Evolutionary conservation across 2,329 filamentous ascomycete genomes (phyloP).

Genomic region (Chrysoporthe cubensis): DNA sequence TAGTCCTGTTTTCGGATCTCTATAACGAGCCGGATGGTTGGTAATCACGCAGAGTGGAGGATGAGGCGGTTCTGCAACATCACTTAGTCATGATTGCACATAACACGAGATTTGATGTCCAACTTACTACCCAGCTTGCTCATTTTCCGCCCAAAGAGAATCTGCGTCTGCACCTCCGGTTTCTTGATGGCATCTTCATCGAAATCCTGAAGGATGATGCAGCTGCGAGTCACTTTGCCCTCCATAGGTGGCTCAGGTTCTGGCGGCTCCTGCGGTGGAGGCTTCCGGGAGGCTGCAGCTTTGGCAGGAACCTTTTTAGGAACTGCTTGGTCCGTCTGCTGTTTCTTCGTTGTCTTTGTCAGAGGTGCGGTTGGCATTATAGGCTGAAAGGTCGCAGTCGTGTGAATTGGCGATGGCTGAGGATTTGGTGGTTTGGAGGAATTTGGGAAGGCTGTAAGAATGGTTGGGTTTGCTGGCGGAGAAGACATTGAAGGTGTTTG

Average conservation of each 20-base stretch:
- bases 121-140: slow-evolving; percentile 57
- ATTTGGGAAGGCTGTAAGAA: slow-evolving; percentile 8
- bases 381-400: slow-evolving; percentile 25
- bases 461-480: slow-evolving; percentile 1
- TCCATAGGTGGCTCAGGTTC: slow-evolving; percentile 40
- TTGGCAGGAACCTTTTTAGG: slow-evolving; percentile 22
- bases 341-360: slow-evolving; percentile 24
- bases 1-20: slow-evolving; percentile 82
- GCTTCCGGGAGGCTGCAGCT: slow-evolving; percentile 26
- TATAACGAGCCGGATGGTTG: slow-evolving; percentile 77
- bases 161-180: slow-evolving; percentile 59
- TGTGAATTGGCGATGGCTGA: slow-evolving; percentile 22
- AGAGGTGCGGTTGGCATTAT: slow-evolving; percentile 13
- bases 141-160: slow-evolving; percentile 64
- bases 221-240: slow-evolving; percentile 59
- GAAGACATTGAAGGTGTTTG: background rate
- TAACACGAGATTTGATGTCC: background rate
- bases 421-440: slow-evolving; percentile 8
- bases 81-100: background rate
- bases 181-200: slow-evolving; percentile 60
- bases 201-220: slow-evolving; percentile 65
- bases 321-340: slow-evolving; percentile 19
- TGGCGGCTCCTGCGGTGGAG: slow-evolving; percentile 37
- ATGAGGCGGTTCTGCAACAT: slow-evolving; percentile 51
- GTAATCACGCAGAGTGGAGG: slow-evolving; percentile 78